A percentile compares a stretch with the other conserved stretches of the same genome.
phyloP scores from a whole-genome alignment of 306 rosid species.

The Elaeagnus macrophylla region DNA sequence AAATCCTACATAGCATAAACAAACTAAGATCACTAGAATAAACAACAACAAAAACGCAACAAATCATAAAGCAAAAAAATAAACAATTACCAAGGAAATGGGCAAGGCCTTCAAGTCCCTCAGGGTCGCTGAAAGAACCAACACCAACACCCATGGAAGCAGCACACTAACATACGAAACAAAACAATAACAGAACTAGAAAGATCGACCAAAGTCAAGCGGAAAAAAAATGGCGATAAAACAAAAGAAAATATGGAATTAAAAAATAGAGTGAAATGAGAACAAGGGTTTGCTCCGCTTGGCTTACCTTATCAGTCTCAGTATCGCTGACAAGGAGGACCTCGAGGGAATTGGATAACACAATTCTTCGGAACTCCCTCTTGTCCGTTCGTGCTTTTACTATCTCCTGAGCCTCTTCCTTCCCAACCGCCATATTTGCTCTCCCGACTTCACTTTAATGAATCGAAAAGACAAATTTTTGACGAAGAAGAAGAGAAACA shows the following conservation, averaged over 20 bases:
- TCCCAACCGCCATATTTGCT: conserved; percentile 44
- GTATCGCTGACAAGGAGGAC: conserved; percentile 78
- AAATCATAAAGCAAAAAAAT: not conserved
- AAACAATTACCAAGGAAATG: conserved; percentile 68
- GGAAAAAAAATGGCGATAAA: not conserved
- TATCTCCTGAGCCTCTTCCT: conserved; percentile 42
- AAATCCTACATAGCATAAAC: too few relatives aligned
- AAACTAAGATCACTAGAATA: not conserved
- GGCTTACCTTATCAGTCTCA: conserved; percentile 70
- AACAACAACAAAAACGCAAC: not conserved
- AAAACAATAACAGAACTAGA: not conserved
- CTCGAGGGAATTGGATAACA: conserved; percentile 65
- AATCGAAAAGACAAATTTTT: too few relatives aligned
- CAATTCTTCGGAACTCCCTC: conserved; percentile 63
- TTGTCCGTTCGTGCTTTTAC: conserved; percentile 64
- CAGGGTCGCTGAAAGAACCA: conserved; percentile 79
- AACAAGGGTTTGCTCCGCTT: not conserved
- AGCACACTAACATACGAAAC: conserved; percentile 50
- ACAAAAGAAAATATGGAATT: not conserved
- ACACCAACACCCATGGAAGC: conserved; percentile 91
- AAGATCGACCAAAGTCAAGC: not conserved
- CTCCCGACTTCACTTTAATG: too few relatives aligned
- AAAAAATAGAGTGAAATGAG: not conserved
- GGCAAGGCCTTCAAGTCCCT: conserved; percentile 88
- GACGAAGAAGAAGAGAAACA: too few relatives aligned